Percentiles rank a stretch among this genome's conserved stretches.
phyloP scores from a whole-genome alignment of 257 asterid genomes.

The Rhazya stricta region DNA sequence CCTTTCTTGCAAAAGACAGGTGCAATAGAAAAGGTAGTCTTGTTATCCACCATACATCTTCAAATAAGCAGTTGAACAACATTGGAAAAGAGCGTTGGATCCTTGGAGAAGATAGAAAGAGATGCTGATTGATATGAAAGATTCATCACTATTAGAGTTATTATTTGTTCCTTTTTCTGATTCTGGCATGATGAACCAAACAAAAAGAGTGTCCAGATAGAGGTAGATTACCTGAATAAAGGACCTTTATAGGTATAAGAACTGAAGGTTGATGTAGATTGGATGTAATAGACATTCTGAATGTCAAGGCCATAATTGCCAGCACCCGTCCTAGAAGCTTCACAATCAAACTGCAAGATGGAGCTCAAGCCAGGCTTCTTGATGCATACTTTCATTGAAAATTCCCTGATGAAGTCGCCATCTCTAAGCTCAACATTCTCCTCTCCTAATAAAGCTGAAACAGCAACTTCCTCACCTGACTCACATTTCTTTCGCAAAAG shows the following conservation, averaged over 20 bases:
- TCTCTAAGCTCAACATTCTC: constrained; percentile 19
- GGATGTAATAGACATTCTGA: constrained; percentile 48
- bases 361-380: constrained; percentile 76
- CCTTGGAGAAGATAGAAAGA: not conserved
- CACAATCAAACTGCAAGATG: constrained; percentile 79
- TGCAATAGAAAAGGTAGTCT: not conserved
- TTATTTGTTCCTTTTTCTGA: not conserved
- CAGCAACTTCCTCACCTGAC: constrained; percentile 80
- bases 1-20: not conserved
- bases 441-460: constrained; percentile 65
- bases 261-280: constrained; percentile 34
- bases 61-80: not conserved
- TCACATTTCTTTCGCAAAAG: constrained; percentile 53
- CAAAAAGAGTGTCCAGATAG: not conserved
- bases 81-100: not conserved
- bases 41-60: not conserved
- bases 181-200: not conserved
- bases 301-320: constrained; percentile 39
- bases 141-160: not conserved
- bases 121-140: not conserved
- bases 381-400: constrained; percentile 72
- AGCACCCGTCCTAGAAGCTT: constrained; percentile 40
- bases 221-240: constrained; percentile 50
- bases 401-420: constrained; percentile 34
- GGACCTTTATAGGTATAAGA: constrained; percentile 58